Evolutionary conservation across 306 rosid genomes (phyloP).

Genomic region (Medicago arabica): DNA sequence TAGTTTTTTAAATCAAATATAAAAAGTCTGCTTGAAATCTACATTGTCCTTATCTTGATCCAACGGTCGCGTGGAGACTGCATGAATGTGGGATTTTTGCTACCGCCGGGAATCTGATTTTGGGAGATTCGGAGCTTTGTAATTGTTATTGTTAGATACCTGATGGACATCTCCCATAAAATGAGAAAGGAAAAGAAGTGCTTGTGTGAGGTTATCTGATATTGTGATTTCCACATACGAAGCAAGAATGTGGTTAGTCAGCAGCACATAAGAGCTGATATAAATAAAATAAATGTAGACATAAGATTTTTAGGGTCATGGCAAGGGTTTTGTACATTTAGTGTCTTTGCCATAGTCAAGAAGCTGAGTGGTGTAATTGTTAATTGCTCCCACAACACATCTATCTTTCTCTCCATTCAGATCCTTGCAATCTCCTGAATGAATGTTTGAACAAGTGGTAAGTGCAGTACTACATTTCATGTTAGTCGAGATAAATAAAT

Average conservation of each 20-base stretch:
- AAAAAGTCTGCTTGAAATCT: too few species aligned
- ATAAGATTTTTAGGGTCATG: background rate
- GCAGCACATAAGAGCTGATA: background rate
- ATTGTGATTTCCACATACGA: constrained; percentile 9
- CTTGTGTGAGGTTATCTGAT: constrained; percentile 88
- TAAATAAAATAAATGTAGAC: background rate
- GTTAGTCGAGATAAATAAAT: background rate
- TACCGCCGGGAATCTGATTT: background rate
- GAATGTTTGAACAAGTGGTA: constrained; percentile 13
- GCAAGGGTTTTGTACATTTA: constrained; percentile 49
- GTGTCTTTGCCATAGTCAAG: constrained; percentile 43
- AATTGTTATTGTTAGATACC: constrained; percentile 36
- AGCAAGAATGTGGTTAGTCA: constrained; percentile 33
- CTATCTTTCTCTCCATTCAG: constrained; percentile 58
- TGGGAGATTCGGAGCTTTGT: background rate
- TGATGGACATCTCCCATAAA: constrained; percentile 95
- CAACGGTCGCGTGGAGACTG: background rate
- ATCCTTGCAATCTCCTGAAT: constrained; percentile 87
- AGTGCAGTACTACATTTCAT: background rate
- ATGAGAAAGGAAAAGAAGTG: constrained; percentile 87
- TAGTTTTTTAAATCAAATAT: too few species aligned
- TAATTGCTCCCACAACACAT: constrained; percentile 77
- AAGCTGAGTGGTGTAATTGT: constrained; percentile 79
- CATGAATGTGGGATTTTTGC: background rate
- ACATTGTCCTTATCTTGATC: too few species aligned